Percentiles rank a stretch among this genome's conserved stretches.
Evolutionary conservation across 1,139 yeast genomes (phyloP).

Genomic region (Yamadazyma trypodendri): DNA sequence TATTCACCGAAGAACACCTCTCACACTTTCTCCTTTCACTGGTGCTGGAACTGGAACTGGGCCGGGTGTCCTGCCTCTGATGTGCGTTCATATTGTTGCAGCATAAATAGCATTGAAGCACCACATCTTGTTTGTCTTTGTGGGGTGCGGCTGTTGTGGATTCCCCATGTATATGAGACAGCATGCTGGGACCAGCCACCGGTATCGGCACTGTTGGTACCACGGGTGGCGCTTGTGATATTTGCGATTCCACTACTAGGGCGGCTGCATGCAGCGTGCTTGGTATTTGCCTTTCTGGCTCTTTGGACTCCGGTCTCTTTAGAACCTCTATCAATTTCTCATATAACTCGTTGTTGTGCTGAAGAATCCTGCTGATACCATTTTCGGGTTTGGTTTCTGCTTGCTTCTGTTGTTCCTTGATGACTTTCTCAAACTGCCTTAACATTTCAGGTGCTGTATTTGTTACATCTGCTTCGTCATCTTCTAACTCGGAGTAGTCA

Average conservation of each 20-base stretch:
- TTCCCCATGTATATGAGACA: not conserved
- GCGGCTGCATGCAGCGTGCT: not conserved
- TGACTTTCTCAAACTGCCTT: slow-evolving; percentile 9
- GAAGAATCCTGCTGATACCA: slow-evolving; percentile 3
- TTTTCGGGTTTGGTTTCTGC: not conserved
- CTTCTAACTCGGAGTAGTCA: slow-evolving; percentile 1
- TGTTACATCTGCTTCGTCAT: not conserved
- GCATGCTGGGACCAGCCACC: not conserved
- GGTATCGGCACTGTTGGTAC: too few species aligned
- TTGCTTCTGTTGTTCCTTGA: slow-evolving; percentile 3
- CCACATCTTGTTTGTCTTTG: slow-evolving; percentile 15
- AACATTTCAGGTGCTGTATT: slow-evolving; percentile 4
- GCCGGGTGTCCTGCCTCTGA: slow-evolving; percentile 2
- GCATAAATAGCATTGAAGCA: slow-evolving; percentile 20
- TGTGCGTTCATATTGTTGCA: slow-evolving; percentile 10
- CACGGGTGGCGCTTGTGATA: not conserved
- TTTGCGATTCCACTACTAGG: too few species aligned
- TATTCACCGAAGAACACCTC: slow-evolving; percentile 14
- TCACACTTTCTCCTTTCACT: slow-evolving; percentile 15
- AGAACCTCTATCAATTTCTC: slow-evolving; percentile 14
- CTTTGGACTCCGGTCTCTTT: not conserved
- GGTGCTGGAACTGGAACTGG: not conserved
- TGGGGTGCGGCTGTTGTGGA: not conserved
- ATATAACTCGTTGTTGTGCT: slow-evolving; percentile 16
- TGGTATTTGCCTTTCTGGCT: too few species aligned